Evolutionary conservation across 2,329 filamentous ascomycete species (phyloP), one percentile per base, ranked within the genome.

Genomic region (Colletotrichum eleusines): DNA sequence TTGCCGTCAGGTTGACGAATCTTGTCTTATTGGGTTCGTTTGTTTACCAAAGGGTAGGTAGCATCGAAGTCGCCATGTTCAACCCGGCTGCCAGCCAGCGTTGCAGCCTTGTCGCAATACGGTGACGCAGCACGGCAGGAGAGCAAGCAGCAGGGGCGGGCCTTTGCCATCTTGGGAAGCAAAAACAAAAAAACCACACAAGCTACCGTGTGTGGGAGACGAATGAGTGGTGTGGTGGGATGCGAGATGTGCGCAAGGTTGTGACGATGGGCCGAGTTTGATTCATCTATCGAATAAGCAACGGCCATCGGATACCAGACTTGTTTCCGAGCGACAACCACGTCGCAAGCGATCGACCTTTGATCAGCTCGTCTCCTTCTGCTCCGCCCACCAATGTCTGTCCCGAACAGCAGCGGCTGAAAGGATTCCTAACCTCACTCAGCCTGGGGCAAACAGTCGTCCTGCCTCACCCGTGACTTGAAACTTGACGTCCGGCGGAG

Each of bases 231-330:
- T 44, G 61, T 31, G 46, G 16, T 33, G 44, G 38, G 38, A 38
- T 46, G 42, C 9, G 6, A 44, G 26, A 46, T 26, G 57, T 57
- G 57, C 50, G 18, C 33, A 40, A 58, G 42, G 46, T 63, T 46
- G 38, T 58, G 64, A 68, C 64, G 38, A 63, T 58, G 64, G 59
- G 51, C 51, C 44, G 58, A 26, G 64, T 28, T n/a, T n/a, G 50
- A 58, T 46, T 58, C 40, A 44, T 62, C 50, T 46, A 62, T 68
- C 68, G 68, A 57, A 63, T 55, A 60, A 69, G 64, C 58, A 71
- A 40, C 16, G 44, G 33, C 18, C 59, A 61, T 48, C 58, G 59
- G 59, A 50, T 38, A 31, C 58, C 42, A 50, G 42, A 48, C 31
- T 40, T 40, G 26, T 61, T 50, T 31, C 59, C 59, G 59, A 40